Evolutionary conservation across 441 rosid genomes (phyloP).

Genomic region (Iberis amara): DNA sequence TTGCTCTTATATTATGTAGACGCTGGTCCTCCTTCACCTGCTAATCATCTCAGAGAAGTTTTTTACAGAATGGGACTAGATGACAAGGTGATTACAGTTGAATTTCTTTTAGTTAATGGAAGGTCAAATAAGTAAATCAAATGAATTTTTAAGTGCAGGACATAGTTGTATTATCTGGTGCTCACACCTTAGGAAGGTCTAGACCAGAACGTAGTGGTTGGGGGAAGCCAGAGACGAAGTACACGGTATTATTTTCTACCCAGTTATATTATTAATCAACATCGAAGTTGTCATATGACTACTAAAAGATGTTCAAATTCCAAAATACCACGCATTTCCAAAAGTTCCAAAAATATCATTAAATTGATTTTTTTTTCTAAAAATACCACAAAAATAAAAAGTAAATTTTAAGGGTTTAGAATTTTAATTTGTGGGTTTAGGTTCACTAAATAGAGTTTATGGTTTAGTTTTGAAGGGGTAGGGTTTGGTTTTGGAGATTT

Average conservation of each 20-base stretch:
- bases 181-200: slow-evolving; percentile 91
- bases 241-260: slow-evolving; percentile 53
- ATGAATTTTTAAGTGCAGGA: slow-evolving; percentile 46
- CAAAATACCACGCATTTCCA: too few species aligned
- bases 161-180: slow-evolving; percentile 92
- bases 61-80: slow-evolving; percentile 92
- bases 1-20: slow-evolving; percentile 32
- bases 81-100: slow-evolving; percentile 55
- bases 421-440: too few species aligned
- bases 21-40: slow-evolving; percentile 88
- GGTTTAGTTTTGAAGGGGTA: too few species aligned
- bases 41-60: slow-evolving; percentile 70
- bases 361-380: too few species aligned
- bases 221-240: slow-evolving; percentile 91
- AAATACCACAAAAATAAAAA: too few species aligned
- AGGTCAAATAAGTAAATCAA: slow-evolving; percentile 3
- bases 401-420: too few species aligned
- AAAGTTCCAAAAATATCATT: too few species aligned
- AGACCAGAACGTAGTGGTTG: slow-evolving; percentile 98
- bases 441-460: too few species aligned
- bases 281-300: neutral
- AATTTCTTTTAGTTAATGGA: neutral
- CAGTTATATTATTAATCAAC: neutral
- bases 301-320: too few species aligned
- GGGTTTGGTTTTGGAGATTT: too few species aligned